Base-by-base conservation (phyloP, 2,329 filamentous ascomycete genomes). In the Pezicula neosporulosa region DNA sequence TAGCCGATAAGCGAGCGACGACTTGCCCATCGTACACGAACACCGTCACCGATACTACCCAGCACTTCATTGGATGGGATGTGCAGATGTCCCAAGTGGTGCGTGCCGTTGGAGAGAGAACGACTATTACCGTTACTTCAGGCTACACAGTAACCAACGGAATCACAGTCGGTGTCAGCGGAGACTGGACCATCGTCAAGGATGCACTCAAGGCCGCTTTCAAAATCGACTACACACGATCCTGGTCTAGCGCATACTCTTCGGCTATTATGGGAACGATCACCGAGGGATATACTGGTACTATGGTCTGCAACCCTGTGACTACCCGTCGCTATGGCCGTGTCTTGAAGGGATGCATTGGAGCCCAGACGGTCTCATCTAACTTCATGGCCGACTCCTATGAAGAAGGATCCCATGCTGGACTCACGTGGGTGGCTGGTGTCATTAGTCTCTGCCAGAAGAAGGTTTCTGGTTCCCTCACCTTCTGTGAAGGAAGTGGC, bases 21-120 rank as follows among this genome's bases (percentile, higher is more conserved):
- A 16, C 43, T 19, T 37, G 36, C 8, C 15, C 18, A 2, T 38
- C 13, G 15, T 27, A n/a, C 33, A 47, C 19, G 13, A 28, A 19
- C 13, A 21, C 19, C 2, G 36, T 37, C 7, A 47, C 33, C 33
- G 45, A 47, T n/a, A 27, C 24, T 10, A 35, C 42, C 24, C 19
- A 44, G n/a, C 12, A 47, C n/a, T 47, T 47, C 35, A 12, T 39
- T 19, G 35, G 27, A 16, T 47, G 45, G 45, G 45, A 47, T 24
- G 35, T 38, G 18, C 45, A 19, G 9, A 36, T 47, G 19, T 47
- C 45, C 16, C 27, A 30, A 18, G 45, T 38, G 5, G 16, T 38
- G 6, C 15, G 21, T 15, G 45, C 33, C 36, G 37, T 18, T 12
- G 45, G 45, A 5, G 12, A 15, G 6, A 38, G 19, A 15, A 47